Base-by-base conservation (phyloP, 2,329 filamentous ascomycete genomes). In the Ascochyta koolunga region DNA sequence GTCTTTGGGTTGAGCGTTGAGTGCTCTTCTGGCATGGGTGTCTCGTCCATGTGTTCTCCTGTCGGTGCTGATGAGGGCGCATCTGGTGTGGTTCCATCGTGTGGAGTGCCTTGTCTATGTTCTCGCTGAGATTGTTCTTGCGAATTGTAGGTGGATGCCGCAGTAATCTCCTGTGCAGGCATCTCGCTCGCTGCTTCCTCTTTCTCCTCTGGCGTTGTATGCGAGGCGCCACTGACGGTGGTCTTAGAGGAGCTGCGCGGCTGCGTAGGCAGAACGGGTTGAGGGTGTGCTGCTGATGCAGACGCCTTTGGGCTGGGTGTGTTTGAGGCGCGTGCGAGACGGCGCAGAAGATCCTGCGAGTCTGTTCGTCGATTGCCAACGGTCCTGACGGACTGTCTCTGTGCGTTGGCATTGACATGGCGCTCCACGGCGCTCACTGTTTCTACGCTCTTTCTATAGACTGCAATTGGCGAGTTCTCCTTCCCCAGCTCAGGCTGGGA, bases 241-340 rank as follows among this genome's bases (percentile, higher is more conserved):
- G 48, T 60, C 21, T 62, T 56, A 15, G 58, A 64, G 4, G 62
- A 60, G 44, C 44, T 61, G 25, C 53, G 53, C 15, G 50, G 38
- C 48, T 60, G 59, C 24, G 39, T 58, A 4, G 54, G 31, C n/a
- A 63, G 59, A 41, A 64, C 56, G n/a, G 62, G 62, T 29, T 64
- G 62, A 10, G 67, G 63, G 39, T 67, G 62, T 16, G 60, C 48
- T 19, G 60, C 50, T 11, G 62, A 35, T 24, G 54, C 43, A 24
- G 42, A 42, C 44, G 70, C 71, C 19, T 61, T 70, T 29, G 79
- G 77, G 56, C 76, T 80, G 4, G 80, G 79, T 27, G 78, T 81
- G 51, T 77, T 81, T 6, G 78, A 76, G 2, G 72, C 77, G 57
- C 78, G 70, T 2, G 80, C 78, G 9, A 82, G 69, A 50, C 75